Evolutionary conservation across 345 rosid species (phyloP).

Genomic region (Fremontodendron californicum): DNA sequence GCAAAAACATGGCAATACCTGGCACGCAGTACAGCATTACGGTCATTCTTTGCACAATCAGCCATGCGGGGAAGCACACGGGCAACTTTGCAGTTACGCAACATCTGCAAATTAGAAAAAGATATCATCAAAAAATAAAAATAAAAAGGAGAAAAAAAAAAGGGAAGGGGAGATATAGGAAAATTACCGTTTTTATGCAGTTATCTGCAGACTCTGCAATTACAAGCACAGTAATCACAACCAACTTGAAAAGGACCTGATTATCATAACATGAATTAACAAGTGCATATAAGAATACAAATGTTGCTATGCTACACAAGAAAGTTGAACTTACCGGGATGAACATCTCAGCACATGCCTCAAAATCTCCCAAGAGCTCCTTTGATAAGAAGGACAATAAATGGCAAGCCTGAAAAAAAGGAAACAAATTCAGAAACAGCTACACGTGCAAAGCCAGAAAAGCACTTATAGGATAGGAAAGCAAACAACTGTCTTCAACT

Average conservation of each 20-base stretch:
- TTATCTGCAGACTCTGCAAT: slow-evolving; percentile 99
- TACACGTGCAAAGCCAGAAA: slow-evolving; percentile 13
- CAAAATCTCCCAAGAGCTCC: slow-evolving; percentile 97
- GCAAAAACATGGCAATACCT: slow-evolving; percentile 41
- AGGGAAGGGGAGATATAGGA: slow-evolving; percentile 2
- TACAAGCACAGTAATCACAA: slow-evolving; percentile 99
- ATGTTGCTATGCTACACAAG: slow-evolving; percentile 8
- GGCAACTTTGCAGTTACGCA: slow-evolving; percentile 90
- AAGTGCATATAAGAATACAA: slow-evolving; percentile 17
- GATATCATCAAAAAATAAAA: slow-evolving; percentile 8
- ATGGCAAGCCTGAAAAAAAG: slow-evolving; percentile 69
- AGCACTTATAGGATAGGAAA: not conserved
- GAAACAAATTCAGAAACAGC: slow-evolving; percentile 19
- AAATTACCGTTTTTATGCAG: slow-evolving; percentile 90
- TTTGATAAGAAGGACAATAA: slow-evolving; percentile 88
- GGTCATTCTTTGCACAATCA: slow-evolving; percentile 91
- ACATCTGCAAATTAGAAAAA: slow-evolving; percentile 54
- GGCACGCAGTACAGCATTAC: slow-evolving; percentile 84
- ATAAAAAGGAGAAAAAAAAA: not conserved
- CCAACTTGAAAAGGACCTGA: slow-evolving; percentile 99
- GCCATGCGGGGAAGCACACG: slow-evolving; percentile 94
- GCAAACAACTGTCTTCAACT: slow-evolving; percentile 5
- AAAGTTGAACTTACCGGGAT: slow-evolving; percentile 68
- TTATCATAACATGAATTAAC: slow-evolving; percentile 40
- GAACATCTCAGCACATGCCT: slow-evolving; percentile 88